Base-by-base conservation (phyloP, 2,329 filamentous ascomycete genomes). In the Aureobasidium sp. region DNA sequence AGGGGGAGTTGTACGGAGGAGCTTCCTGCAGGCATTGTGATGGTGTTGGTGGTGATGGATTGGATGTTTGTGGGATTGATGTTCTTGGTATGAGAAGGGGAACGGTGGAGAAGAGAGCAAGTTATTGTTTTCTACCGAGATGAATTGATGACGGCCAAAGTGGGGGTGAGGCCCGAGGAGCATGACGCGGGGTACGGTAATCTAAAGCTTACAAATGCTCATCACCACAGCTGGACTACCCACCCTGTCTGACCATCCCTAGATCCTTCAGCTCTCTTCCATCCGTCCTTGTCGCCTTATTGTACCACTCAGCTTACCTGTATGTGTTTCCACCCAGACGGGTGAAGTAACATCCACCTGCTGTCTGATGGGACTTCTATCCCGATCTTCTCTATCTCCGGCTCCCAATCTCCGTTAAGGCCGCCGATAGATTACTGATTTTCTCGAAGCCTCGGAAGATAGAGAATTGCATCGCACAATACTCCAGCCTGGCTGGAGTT, bases 1-100 rank as follows among this genome's bases (percentile, higher is more conserved):
- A 43, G 54, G 17, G 21, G 21, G n/a, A 23, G 43, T 7, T 23
- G 4, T 49, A 58, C 55, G 42, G 55, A 49, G 46, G 60, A 59
- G 50, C 61, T 51, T 54, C 29, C 49, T 42, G 62, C 51, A 17
- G 60, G 51, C 62, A 65, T 63, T 50, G 50, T 64, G 51, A 58
- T 19, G 35, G 31, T 45, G 21, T 50, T 25, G 7, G 33, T 9
- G 46, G 4, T 33, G 23, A 19, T 29, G 23, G 6, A 8, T 19
- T 37, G 8, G 4, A 19, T n/a, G 35, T 25, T 19, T 11, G 15
- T 31, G 33, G 23, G 9, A 27, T 53, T 40, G 49, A 23, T 7
- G 3, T 9, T 2, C 4, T 50, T 50, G 47, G 23, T 21, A 38
- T 40, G 8, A 31, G 13, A 23, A 6, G 17, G 37, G 11, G 23